These are phyloP conservation scores for Cucurbita pepo DNA, from an alignment of 306 rosid genomes.

Conservation along the genomic window DNA sequence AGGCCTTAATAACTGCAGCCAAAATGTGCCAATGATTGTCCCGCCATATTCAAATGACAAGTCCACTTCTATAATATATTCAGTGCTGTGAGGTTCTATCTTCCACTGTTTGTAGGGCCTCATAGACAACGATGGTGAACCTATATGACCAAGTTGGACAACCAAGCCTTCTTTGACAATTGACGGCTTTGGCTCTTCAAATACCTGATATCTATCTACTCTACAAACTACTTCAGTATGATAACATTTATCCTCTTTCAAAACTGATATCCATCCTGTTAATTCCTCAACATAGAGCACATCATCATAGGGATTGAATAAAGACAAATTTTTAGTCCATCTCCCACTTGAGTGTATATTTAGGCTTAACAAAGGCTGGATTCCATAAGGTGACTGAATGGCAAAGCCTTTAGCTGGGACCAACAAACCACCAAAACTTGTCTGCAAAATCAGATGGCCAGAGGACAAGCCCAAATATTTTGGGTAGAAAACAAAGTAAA, in stretches of 20 bases:
- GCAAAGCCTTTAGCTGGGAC: constrained; percentile 67
- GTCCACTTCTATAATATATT: constrained; percentile 56
- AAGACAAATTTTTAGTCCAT: constrained; percentile 55
- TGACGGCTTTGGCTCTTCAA: constrained; percentile 24
- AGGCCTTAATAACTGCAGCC: constrained; percentile 54
- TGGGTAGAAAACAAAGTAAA: constrained; percentile 70
- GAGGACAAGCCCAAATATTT: constrained; percentile 57
- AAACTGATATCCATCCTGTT: constrained; percentile 59
- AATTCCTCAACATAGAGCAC: constrained; percentile 55
- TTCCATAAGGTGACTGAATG: constrained; percentile 66
- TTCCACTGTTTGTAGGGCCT: constrained; percentile 70
- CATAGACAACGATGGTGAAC: constrained; percentile 45
- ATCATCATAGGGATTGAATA: constrained; percentile 72
- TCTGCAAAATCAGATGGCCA: constrained; percentile 78
- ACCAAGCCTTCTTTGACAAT: constrained; percentile 49
- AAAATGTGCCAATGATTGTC: constrained; percentile 59
- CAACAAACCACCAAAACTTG: constrained; percentile 78
- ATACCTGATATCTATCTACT: constrained; percentile 25
- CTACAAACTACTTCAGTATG: constrained; percentile 65
- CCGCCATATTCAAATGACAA: constrained; percentile 44
- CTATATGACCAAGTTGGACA: constrained; percentile 38
- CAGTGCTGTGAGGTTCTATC: constrained; percentile 60
- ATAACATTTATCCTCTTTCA: constrained; percentile 37
- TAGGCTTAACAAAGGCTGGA: constrained; percentile 40
- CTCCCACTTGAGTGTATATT: constrained; percentile 53